Conservation (phyloP, 2,329 filamentous ascomycete genomes). For the Aspergillus piperis region DNA sequence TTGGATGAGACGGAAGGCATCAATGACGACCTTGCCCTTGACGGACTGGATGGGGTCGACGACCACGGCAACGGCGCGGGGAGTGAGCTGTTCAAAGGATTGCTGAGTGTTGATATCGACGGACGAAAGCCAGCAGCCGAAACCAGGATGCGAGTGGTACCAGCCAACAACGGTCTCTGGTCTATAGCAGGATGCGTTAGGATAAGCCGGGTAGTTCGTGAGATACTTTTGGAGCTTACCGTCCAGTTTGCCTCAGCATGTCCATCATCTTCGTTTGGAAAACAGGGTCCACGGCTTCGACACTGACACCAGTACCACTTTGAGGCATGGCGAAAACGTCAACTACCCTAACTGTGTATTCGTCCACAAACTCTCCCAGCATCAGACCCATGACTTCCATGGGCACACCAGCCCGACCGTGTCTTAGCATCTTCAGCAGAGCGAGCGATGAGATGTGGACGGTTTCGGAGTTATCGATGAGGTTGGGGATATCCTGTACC, state of each 20-base stretch:
- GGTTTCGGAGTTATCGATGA: constrained; percentile 98
- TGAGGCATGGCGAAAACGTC: constrained; percentile 99
- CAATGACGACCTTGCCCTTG: constrained; percentile 99
- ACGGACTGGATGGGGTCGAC: constrained; percentile 99
- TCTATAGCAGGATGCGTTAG: constrained; percentile 49
- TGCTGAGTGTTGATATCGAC: constrained; percentile 99
- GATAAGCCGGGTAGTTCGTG: constrained; percentile 12
- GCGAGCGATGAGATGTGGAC: constrained; percentile 98
- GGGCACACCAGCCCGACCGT: constrained; percentile 93
- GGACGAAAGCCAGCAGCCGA: constrained; percentile 97
- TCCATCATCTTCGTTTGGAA: constrained; percentile 99
- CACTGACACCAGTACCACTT: constrained; percentile 95
- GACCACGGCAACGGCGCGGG: constrained; percentile 94
- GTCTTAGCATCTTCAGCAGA: constrained; percentile 96
- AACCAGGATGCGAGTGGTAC: constrained; percentile 99
- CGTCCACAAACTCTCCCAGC: constrained; percentile 97
- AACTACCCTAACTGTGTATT: constrained; percentile 97
- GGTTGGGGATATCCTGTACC: constrained; percentile 76
- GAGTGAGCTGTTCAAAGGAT: constrained; percentile 98
- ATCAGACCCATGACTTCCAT: constrained; percentile 99
- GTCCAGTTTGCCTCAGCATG: constrained; percentile 95
- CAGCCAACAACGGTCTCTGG: constrained; percentile 97
- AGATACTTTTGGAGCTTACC: constrained; percentile 57
- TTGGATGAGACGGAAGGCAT: constrained; percentile 98
- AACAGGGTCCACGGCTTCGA: constrained; percentile 96